phyloP scores from a whole-genome alignment of 2,329 filamentous ascomycete genomes.

The Botrytis pseudocinerea region DNA sequence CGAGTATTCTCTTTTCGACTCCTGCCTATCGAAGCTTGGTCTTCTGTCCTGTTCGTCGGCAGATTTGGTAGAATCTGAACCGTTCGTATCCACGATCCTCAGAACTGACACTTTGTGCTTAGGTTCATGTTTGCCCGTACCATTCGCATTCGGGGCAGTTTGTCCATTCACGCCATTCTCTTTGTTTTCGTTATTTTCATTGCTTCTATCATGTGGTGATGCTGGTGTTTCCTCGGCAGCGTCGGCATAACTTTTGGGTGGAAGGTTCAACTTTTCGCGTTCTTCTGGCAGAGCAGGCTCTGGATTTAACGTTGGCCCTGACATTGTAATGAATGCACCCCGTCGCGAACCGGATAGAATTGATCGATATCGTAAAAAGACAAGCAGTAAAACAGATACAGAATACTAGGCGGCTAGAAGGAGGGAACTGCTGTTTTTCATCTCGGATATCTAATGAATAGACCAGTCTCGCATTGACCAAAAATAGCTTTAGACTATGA shows the following conservation, averaged over 20 bases:
- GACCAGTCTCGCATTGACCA: background rate
- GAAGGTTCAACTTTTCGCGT: slow-evolving; percentile 40
- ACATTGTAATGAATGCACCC: slow-evolving; percentile 4
- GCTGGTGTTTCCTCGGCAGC: slow-evolving; percentile 36
- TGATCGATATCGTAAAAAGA: background rate
- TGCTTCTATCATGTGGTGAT: slow-evolving; percentile 19
- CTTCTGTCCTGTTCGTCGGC: slow-evolving; percentile 26
- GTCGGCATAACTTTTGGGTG: slow-evolving; percentile 45
- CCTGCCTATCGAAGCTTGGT: slow-evolving; percentile 31
- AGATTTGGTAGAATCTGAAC: slow-evolving; percentile 23
- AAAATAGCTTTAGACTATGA: slow-evolving; percentile 1
- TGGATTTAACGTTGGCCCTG: slow-evolving; percentile 25
- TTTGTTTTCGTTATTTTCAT: slow-evolving; percentile 20
- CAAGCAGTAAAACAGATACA: background rate
- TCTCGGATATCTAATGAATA: background rate
- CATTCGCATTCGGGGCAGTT: slow-evolving; percentile 22
- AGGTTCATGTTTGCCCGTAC: background rate
- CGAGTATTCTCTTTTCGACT: slow-evolving; percentile 36
- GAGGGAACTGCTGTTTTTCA: background rate
- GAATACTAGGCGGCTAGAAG: background rate
- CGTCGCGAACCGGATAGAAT: background rate
- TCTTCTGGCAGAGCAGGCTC: slow-evolving; percentile 41
- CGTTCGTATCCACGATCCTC: slow-evolving; percentile 35
- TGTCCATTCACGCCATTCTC: slow-evolving; percentile 3
- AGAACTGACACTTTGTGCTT: slow-evolving; percentile 34